Conservation (phyloP, 2,329 filamentous ascomycete genomes). For the Alternaria conjuncta region DNA sequence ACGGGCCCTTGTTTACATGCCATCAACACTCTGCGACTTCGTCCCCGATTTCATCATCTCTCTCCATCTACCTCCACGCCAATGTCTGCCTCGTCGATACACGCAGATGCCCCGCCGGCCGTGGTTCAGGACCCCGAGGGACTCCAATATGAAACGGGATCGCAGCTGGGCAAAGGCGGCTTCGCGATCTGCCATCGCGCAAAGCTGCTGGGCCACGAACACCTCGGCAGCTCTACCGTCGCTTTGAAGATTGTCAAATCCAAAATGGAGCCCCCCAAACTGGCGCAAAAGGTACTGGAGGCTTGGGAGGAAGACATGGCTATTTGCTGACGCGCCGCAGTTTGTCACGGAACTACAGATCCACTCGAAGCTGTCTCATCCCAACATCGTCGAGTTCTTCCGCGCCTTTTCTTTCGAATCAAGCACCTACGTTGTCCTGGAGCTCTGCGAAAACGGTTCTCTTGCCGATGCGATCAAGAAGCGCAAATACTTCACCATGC, state of each 20-base stretch:
- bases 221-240: conserved; percentile 68
- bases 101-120: conserved; percentile 58
- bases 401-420: conserved; percentile 89
- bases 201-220: conserved; percentile 62
- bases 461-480: conserved; percentile 98
- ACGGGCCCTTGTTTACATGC: conserved; percentile 14
- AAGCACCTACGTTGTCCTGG: conserved; percentile 91
- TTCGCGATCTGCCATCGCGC: conserved; percentile 84
- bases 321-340: conserved; percentile 50
- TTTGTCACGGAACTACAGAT: conserved; percentile 89
- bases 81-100: conserved; percentile 55
- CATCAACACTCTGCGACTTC: conserved; percentile 32
- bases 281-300: conserved; percentile 77
- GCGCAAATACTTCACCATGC: conserved; percentile 86
- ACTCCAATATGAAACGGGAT: conserved; percentile 75
- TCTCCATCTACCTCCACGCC: conserved; percentile 31
- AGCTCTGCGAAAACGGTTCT: conserved; percentile 93
- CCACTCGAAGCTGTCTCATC: conserved; percentile 95
- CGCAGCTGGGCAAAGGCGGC: conserved; percentile 78
- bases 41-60: conserved; percentile 34
- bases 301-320: background rate
- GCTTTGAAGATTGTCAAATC: conserved; percentile 85
- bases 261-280: conserved; percentile 77
- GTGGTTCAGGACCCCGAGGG: conserved; percentile 73
- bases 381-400: conserved; percentile 94